Base-by-base conservation (phyloP, 805 yeast species). In the Lipomyces yamadae region DNA sequence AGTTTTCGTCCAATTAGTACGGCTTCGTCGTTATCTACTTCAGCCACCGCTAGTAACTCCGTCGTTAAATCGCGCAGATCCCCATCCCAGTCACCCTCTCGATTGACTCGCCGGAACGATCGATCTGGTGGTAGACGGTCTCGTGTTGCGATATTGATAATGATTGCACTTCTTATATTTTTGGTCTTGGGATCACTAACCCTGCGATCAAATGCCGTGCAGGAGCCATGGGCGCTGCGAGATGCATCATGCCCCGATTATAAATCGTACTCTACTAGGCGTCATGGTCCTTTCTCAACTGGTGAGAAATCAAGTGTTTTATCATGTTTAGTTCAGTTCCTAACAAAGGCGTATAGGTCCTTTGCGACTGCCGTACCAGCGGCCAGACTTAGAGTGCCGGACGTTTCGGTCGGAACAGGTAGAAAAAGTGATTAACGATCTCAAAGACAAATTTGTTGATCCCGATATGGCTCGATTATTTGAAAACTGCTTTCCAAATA, bases 401-500 rank as follows among this genome's bases (percentile, higher is more conserved):
- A 92, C 96, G 0, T 92, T 91, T 75, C 70, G 67, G 2, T 88
- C 93, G 0, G 71, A 74, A 0, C 84, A 85, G 0, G 88, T 92
- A 2, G 97, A 92, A 70, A 72, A 74, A 15, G 78, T 87, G 45
- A 84, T 92, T 30, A 74, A 70, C 2, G 88, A 86, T 60, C 79
- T 90, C 75, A 83, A 79, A 59, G 60, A 61, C 11, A 80, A 83
- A 69, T 79, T 91, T 24, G 75, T 76, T 45, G 88, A 88, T 74
- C 83, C 83, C 0, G 97, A 92, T 75, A 77, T 92, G 61, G 89
- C 89, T 2, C 79, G 94, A 60, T 77, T 92, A 64, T 83, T 92
- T 72, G 97, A 92, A 74, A 92, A 92, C 75, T 83, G 94, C 56
- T 82, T 91, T 65, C 97, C 97, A 5, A 92, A 92, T 75, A 92